phyloP scores from a whole-genome alignment of 371 early-diverging fungal genomes.

The Actinomortierella wolfii region DNA sequence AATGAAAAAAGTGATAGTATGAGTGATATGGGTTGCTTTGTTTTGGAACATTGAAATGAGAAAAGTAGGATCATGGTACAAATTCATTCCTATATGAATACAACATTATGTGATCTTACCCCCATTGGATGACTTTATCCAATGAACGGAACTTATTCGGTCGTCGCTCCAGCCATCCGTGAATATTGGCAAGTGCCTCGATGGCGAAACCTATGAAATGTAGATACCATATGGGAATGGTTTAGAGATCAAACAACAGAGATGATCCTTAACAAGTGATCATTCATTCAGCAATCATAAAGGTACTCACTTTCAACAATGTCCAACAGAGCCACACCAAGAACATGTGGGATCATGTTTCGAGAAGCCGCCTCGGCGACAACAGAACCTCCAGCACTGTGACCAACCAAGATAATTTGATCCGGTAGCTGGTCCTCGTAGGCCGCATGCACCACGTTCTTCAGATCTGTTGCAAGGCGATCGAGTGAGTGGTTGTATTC shows the following conservation, averaged over 20 bases:
- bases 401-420: slow-evolving; percentile 72
- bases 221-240: too few species aligned
- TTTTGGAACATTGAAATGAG: too few species aligned
- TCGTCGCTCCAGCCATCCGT: slow-evolving; percentile 39
- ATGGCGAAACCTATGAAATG: slow-evolving; percentile 39
- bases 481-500: slow-evolving; percentile 66
- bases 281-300: neutral
- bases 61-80: too few species aligned
- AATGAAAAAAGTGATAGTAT: neutral
- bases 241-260: neutral
- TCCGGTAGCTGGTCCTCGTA: slow-evolving; percentile 7
- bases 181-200: slow-evolving; percentile 36
- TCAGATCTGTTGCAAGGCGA: slow-evolving; percentile 61
- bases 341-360: slow-evolving; percentile 56
- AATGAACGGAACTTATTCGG: slow-evolving; percentile 31
- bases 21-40: neutral
- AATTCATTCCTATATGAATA: too few species aligned
- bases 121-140: slow-evolving; percentile 37
- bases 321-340: slow-evolving; percentile 83
- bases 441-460: slow-evolving; percentile 50
- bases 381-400: slow-evolving; percentile 93
- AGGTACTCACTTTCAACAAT: slow-evolving; percentile 83
- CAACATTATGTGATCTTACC: slow-evolving; percentile 7
- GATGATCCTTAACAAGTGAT: neutral
- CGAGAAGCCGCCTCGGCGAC: slow-evolving; percentile 74